Percentiles rank a stretch among this genome's conserved stretches.
phyloP scores from a whole-genome alignment of 208 protist genomes.

The Trypanosomatidae sp. region DNA sequence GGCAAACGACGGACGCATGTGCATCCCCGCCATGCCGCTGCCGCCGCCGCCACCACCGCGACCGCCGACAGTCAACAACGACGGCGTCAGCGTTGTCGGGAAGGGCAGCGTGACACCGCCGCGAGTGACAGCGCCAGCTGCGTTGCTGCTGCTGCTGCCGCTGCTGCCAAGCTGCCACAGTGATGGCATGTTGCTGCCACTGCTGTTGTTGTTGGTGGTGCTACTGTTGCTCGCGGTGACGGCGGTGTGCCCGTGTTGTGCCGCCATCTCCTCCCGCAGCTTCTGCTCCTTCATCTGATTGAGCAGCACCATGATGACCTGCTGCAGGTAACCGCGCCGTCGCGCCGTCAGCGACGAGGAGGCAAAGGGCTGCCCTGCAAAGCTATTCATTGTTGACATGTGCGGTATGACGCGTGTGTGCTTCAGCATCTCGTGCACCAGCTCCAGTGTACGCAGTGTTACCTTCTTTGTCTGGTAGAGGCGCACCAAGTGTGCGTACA shows the following conservation, averaged over 20 bases:
- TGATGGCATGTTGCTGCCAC: no score
- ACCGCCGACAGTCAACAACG: no score
- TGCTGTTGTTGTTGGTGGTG: background rate
- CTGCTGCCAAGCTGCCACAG: no score
- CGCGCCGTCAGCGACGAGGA: background rate
- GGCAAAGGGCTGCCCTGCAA: background rate
- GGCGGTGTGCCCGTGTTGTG: background rate
- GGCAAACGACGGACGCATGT: no score
- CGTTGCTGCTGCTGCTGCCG: no score
- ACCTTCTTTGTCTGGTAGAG: conserved; percentile 17
- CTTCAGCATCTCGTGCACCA: conserved; percentile 38
- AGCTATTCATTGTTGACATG: background rate
- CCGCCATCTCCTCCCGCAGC: conserved; percentile 20
- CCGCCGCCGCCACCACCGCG: no score
- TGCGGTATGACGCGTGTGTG: conserved; percentile 18
- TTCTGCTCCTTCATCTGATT: conserved; percentile 44
- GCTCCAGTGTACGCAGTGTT: conserved; percentile 23
- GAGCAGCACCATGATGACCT: conserved; percentile 41
- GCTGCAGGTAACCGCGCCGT: conserved; percentile 43
- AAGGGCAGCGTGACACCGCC: no score
- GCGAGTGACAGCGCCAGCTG: no score
- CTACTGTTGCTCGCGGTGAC: conserved; percentile 5
- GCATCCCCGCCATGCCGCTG: no score
- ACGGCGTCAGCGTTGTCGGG: no score
- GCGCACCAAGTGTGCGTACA: conserved; percentile 22